Evolutionary conservation across 2,329 filamentous ascomycete genomes (phyloP).

Genomic region (Xenosphaeropsis pyriputrescens): DNA sequence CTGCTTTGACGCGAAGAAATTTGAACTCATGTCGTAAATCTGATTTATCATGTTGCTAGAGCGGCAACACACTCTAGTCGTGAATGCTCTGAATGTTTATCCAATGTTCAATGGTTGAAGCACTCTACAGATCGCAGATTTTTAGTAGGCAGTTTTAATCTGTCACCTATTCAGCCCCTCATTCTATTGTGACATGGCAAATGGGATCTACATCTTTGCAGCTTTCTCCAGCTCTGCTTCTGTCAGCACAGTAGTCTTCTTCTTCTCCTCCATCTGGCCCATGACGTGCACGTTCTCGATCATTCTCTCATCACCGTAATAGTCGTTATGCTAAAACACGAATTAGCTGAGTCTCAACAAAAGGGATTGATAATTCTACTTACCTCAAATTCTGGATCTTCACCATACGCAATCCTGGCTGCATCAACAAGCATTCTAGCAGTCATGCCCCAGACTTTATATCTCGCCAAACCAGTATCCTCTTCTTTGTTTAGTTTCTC

Average conservation of each 20-base stretch:
- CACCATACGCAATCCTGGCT: slow-evolving; percentile 67
- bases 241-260: slow-evolving; percentile 34
- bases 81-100: too few species aligned
- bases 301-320: slow-evolving; percentile 42
- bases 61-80: too few species aligned
- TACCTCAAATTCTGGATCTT: slow-evolving; percentile 70
- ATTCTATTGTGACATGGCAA: too few species aligned
- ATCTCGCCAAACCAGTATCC: slow-evolving; percentile 34
- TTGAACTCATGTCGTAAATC: too few species aligned
- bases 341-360: slow-evolving; percentile 18
- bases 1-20: too few species aligned
- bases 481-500: slow-evolving; percentile 31
- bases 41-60: too few species aligned
- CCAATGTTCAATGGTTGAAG: background rate
- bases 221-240: slow-evolving; percentile 33
- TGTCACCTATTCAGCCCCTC: background rate
- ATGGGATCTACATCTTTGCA: slow-evolving; percentile 1
- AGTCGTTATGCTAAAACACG: slow-evolving; percentile 12
- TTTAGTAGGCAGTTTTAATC: background rate
- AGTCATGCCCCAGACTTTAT: slow-evolving; percentile 92
- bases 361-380: slow-evolving; percentile 20
- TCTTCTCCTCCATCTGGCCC: slow-evolving; percentile 34
- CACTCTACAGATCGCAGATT: background rate
- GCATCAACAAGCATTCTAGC: slow-evolving; percentile 81
- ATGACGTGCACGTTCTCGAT: slow-evolving; percentile 38